Evolutionary conservation across 495 filamentous ascomycete species (phyloP), one percentile per base, ranked within the genome.

Genomic region (Filosporella fistucella): DNA sequence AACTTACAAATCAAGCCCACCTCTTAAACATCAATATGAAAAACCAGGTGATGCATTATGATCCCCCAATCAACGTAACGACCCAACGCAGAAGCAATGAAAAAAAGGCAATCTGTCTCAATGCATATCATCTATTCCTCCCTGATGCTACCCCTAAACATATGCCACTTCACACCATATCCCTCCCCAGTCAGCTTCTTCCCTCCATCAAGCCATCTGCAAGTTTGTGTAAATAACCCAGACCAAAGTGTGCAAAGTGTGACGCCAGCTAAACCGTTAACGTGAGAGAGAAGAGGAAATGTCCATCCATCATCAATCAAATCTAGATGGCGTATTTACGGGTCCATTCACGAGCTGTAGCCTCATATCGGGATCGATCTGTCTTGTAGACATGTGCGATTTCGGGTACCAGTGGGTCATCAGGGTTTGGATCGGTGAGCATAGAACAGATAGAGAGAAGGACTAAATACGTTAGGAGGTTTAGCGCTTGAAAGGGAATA

Each of bases 361-460:
- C 85, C 73, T 98, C 94, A 69, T 98, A 98, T 61, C 89, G 78
- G 47, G 85, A 78, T 44, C 88, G 87, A 67, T 98, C 94, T 43
- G 93, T 96, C 87, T 98, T 98, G 85, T 98, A 98, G 60, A 98
- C 93, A 60, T 98, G 93, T 23, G 93, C 93, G 58, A 98, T 97
- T 73, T 98, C 93, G 43, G 93, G 93, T 40, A 98, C 93, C 48
- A 98, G 82, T 51, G 93, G 93, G 68, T 98, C 93, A 63, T 98
- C 93, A 36, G 93, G 93, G 79, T 98, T 98, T 55, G 93, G 93
- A 71, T 98, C 93, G 59, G 94, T 98, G 61, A 98, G 81, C 94
- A 98, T 97, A 30, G 93, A 98, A 78, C 93, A 98, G 74, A 98
- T 98, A 21, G 94, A 97, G 47, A 98, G 85, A 36, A 98, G 77